Evolutionary conservation across 805 yeast genomes (phyloP).

Genomic region (Priceomyces castillae): DNA sequence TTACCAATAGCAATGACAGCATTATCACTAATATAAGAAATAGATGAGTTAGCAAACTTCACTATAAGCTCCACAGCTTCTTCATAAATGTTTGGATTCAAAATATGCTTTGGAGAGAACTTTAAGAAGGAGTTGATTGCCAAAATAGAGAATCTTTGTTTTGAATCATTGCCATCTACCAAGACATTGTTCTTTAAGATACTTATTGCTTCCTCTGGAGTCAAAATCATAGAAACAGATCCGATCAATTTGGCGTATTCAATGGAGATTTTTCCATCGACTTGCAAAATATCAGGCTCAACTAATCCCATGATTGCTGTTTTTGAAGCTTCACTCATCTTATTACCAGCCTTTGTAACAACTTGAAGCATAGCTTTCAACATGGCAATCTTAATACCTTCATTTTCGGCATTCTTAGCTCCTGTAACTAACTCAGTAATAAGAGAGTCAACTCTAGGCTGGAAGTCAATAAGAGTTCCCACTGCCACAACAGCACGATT

Average conservation of each 20-base stretch:
- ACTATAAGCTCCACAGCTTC: constrained; percentile 51
- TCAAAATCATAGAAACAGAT: constrained; percentile 65
- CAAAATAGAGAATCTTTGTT: constrained; percentile 60
- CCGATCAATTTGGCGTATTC: constrained; percentile 81
- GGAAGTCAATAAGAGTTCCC: constrained; percentile 83
- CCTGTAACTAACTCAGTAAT: constrained; percentile 80
- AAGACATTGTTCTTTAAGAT: constrained; percentile 62
- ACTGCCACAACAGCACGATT: constrained; percentile 85
- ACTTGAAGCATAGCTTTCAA: constrained; percentile 81
- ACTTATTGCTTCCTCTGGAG: constrained; percentile 58
- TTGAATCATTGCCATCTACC: constrained; percentile 39
- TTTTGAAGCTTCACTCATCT: constrained; percentile 73
- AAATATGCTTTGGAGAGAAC: constrained; percentile 68
- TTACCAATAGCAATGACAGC: constrained; percentile 83
- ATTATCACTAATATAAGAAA: constrained; percentile 65
- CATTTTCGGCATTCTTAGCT: constrained; percentile 60
- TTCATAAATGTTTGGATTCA: constrained; percentile 47
- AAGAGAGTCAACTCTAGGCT: constrained; percentile 91
- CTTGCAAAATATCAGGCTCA: constrained; percentile 59
- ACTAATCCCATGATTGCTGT: constrained; percentile 65
- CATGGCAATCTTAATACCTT: constrained; percentile 82
- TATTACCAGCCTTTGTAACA: constrained; percentile 71
- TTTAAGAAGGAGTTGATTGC: constrained; percentile 77
- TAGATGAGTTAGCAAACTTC: constrained; percentile 39
- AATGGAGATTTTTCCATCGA: constrained; percentile 60